Conservation (phyloP, 2,329 filamentous ascomycete genomes). For the Hymenoscyphus scutula region DNA sequence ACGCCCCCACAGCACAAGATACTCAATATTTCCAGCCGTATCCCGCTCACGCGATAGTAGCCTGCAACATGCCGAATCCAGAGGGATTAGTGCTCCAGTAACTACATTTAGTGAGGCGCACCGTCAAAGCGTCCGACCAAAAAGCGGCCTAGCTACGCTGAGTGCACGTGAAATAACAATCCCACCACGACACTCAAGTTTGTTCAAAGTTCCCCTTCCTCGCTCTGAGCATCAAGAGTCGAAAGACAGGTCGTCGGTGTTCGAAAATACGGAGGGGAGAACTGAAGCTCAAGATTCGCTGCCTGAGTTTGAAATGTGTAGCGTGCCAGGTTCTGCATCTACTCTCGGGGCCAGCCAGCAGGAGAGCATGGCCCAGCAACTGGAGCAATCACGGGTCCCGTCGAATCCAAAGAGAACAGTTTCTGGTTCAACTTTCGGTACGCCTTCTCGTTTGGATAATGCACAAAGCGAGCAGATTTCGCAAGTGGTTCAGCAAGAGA, state of each 20-base stretch:
- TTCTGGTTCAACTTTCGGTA: neutral
- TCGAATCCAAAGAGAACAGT: neutral
- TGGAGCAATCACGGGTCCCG: neutral
- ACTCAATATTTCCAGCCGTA: neutral
- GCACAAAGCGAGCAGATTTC: neutral
- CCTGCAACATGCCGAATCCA: neutral
- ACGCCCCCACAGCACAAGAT: conserved; percentile 14
- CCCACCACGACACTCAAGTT: conserved; percentile 24
- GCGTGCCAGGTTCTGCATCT: neutral
- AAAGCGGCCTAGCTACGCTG: conserved; percentile 5
- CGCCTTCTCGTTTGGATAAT: neutral
- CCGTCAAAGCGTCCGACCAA: conserved; percentile 11
- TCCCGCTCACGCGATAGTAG: neutral
- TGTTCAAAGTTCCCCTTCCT: conserved; percentile 14
- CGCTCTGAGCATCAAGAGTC: neutral
- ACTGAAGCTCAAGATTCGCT: neutral
- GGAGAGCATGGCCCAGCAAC: neutral
- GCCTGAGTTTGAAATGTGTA: neutral
- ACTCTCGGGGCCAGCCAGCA: neutral
- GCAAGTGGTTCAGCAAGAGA: neutral
- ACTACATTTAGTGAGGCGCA: neutral
- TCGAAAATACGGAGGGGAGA: neutral
- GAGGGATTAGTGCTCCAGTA: too few relatives aligned
- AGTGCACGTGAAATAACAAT: conserved; percentile 8
- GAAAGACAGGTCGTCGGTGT: neutral